phyloP scores from a whole-genome alignment of 148 eudicot species.

The Fagopyrum tataricum region DNA sequence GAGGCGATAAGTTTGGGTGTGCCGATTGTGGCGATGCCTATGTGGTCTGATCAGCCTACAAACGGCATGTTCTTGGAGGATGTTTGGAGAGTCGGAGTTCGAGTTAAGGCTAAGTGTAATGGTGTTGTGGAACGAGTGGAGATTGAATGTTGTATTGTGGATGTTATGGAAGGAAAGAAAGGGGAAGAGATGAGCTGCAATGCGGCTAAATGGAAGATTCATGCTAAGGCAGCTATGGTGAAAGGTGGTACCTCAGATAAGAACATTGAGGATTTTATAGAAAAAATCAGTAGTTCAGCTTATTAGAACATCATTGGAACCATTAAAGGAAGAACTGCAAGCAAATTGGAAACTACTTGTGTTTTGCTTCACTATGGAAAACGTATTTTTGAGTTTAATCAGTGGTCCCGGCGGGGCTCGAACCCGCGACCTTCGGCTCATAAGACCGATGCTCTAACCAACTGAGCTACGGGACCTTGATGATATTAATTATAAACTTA shows the following conservation, averaged over 20 bases:
- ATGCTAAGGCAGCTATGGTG: slow-evolving; percentile 4
- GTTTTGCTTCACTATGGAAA: too few relatives aligned
- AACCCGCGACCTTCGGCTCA: slow-evolving; percentile 99
- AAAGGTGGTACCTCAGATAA: slow-evolving; percentile 5
- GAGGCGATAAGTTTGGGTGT: slow-evolving; percentile 15
- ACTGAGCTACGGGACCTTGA: slow-evolving; percentile 94
- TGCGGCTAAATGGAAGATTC: slow-evolving; percentile 12
- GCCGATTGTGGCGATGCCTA: slow-evolving; percentile 14
- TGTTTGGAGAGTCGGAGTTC: slow-evolving; percentile 17
- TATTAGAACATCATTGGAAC: neutral
- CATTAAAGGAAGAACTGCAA: neutral
- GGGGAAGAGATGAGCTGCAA: slow-evolving; percentile 12
- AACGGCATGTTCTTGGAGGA: slow-evolving; percentile 12
- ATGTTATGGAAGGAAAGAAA: slow-evolving; percentile 13
- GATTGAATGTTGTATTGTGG: neutral
- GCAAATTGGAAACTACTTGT: neutral
- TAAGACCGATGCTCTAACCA: slow-evolving; percentile 99
- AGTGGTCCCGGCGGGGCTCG: slow-evolving; percentile 98
- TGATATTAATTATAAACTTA: too few relatives aligned
- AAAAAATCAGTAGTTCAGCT: neutral
- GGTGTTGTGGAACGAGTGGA: slow-evolving; percentile 11
- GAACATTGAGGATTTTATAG: slow-evolving; percentile 5
- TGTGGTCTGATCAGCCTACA: slow-evolving; percentile 7
- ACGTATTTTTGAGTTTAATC: too few relatives aligned
- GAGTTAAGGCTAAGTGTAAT: slow-evolving; percentile 1